Base-by-base conservation (phyloP, 2,329 filamentous ascomycete species). In the Pleoardoris graminearum region DNA sequence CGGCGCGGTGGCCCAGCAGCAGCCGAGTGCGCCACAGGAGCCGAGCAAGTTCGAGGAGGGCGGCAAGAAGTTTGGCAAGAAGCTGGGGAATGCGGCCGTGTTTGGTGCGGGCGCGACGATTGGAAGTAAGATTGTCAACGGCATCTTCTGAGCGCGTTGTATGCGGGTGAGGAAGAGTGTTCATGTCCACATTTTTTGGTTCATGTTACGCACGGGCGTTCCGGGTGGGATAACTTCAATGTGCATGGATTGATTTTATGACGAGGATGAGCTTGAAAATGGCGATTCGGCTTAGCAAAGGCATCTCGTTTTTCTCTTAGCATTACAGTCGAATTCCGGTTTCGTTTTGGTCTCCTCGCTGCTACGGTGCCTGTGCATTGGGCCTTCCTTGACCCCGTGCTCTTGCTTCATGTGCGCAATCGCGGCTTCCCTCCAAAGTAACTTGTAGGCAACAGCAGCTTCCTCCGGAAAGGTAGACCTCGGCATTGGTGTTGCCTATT, bases 11-110 rank as follows among this genome's bases (percentile, higher is more conserved):
- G 17, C 8, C 32, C 43, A 32, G 7, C 63, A 66, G 12, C 51
- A 51, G 30, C 43, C 47, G 29, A 47, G 46, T 35, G 44, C 50
- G 8, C 77, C 77, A 11, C 79, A 78, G 29, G 77, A 78, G 37
- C 79, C 77, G 7, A 80, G 79, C 69, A 94, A 94, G 78, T 78
- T 86, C 14, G 82, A 85, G 58, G 82, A 90, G 74, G 83, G 86
- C 50, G 91, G 90, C 50, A 96, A 96, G 85, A 97, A 97, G 78
- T 89, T 97, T 75, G 92, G 93, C 61, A 96, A 95, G 84, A 97
- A 97, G 81, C 74, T 93, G 68, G 93, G 93, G 29, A 87, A 87
- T 71, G 85, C 85, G 38, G 91, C 91, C 23, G 91, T 97, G 62
- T 96, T 96, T 66, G 93, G 93, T 73, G 93, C 93, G 42, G 92